These are phyloP conservation scores for Fusarium multiceps DNA, from an alignment of 2,329 filamentous ascomycete genomes.

Conservation along the genomic window DNA sequence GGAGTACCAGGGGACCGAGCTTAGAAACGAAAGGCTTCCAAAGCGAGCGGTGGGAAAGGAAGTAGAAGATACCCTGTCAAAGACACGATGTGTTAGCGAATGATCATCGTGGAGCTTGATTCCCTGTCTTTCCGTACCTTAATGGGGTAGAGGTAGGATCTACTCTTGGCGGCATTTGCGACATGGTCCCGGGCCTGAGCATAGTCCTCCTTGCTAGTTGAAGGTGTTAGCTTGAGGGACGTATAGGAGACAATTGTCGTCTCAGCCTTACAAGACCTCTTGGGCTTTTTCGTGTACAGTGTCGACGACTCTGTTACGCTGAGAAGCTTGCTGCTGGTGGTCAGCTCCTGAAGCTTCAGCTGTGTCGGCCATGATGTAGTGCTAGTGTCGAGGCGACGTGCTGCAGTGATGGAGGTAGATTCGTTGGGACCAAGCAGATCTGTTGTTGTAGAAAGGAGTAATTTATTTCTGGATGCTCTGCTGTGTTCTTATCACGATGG, in stretches of 20 bases:
- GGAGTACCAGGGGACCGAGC: conserved; percentile 70
- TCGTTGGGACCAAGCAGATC: neutral
- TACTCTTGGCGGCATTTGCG: conserved; percentile 76
- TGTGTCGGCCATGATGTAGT: conserved; percentile 43
- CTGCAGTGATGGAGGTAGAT: neutral
- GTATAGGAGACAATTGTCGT: neutral
- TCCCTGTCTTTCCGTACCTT: conserved; percentile 59
- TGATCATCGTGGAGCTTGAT: neutral
- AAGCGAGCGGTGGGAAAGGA: conserved; percentile 64
- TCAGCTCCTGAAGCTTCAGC: conserved; percentile 38
- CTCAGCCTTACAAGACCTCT: conserved; percentile 58
- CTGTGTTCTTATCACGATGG: conserved; percentile 14
- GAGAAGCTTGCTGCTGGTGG: conserved; percentile 33
- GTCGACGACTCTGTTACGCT: conserved; percentile 51
- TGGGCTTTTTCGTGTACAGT: conserved; percentile 60
- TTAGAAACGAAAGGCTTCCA: conserved; percentile 70
- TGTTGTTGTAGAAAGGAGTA: conserved; percentile 1
- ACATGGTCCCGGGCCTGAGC: conserved; percentile 72
- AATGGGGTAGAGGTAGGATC: conserved; percentile 87
- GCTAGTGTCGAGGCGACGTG: neutral
- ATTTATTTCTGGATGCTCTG: neutral
- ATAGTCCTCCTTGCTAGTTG: conserved; percentile 73
- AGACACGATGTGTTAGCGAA: conserved; percentile 16
- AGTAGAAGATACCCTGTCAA: conserved; percentile 69
- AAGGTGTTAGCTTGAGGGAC: conserved; percentile 15